phyloP scores from a whole-genome alignment of 176 grass and related monocot genomes.

The Elaeis guineensis region DNA sequence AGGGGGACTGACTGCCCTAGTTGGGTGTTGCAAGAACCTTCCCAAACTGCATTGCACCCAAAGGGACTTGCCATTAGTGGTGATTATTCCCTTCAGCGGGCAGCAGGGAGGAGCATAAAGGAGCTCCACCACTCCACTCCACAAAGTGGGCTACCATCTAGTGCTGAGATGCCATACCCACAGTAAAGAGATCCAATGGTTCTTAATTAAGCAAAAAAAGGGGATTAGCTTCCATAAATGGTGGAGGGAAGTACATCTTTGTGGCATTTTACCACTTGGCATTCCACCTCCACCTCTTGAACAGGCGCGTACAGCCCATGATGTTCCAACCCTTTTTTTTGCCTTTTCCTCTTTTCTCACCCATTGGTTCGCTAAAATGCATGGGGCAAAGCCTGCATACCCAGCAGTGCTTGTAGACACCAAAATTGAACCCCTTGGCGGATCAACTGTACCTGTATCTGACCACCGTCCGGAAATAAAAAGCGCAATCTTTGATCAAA shows the following conservation, averaged over 20 bases:
- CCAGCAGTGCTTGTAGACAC: too few relatives aligned
- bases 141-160: constrained; percentile 15
- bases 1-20: constrained; percentile 8
- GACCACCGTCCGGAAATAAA: too few relatives aligned
- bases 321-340: too few relatives aligned
- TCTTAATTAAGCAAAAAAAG: constrained; percentile 34
- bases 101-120: constrained; percentile 31
- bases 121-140: constrained; percentile 20
- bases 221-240: constrained; percentile 29
- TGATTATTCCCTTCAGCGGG: constrained; percentile 30
- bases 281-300: too few relatives aligned
- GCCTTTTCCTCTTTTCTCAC: too few relatives aligned
- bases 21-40: constrained; percentile 38
- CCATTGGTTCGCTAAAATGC: too few relatives aligned
- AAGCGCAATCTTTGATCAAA: too few relatives aligned
- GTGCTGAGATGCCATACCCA: constrained; percentile 13
- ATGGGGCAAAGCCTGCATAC: too few relatives aligned
- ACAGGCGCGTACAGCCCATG: too few relatives aligned
- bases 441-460: too few relatives aligned
- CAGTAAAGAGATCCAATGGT: constrained; percentile 25
- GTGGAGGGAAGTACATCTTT: constrained; percentile 28
- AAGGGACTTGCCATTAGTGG: constrained; percentile 26
- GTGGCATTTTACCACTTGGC: neutral
- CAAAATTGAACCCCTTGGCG: too few relatives aligned
- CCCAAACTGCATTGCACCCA: constrained; percentile 22